These are phyloP conservation scores for Guillardia theta DNA, from an alignment of 78 protist species.

Conservation along the genomic window DNA sequence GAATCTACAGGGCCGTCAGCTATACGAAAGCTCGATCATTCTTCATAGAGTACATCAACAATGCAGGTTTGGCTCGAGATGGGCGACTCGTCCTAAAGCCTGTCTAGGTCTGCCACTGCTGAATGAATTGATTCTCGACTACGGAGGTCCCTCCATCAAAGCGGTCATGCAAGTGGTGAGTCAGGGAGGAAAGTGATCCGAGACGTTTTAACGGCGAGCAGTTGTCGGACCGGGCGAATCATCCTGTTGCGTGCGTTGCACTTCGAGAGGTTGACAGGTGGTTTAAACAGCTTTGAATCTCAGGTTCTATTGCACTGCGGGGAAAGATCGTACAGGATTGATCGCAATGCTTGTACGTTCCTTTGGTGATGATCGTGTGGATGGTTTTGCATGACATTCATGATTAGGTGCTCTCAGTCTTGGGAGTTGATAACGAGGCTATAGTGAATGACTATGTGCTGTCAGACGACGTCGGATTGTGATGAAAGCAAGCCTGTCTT, in stretches of 20 bases:
- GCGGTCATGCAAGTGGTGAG: constrained; percentile 5
- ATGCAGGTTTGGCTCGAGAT: not conserved
- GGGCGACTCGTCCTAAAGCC: no score
- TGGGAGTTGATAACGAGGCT: not conserved
- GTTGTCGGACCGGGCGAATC: not conserved
- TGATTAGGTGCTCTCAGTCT: not conserved
- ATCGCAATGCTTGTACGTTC: not conserved
- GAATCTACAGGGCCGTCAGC: not conserved
- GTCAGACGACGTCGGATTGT: not conserved
- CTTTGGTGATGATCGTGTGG: not conserved
- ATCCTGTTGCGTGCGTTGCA: not conserved
- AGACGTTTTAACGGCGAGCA: not conserved
- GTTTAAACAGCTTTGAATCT: no score
- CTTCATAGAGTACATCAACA: not conserved
- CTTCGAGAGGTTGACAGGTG: no score
- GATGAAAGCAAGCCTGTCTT: not conserved
- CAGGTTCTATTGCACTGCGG: constrained; percentile 21
- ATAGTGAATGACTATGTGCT: not conserved
- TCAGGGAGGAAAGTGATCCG: not conserved
- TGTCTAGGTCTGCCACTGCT: not conserved
- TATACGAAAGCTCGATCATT: not conserved
- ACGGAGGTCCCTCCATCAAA: constrained; percentile 8
- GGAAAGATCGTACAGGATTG: constrained; percentile 19
- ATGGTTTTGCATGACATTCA: not conserved
- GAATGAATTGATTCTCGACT: constrained; percentile 13